Percentiles rank a stretch among this genome's conserved stretches.
Evolutionary conservation across 305 asterid genomes (phyloP).

Genomic region (Fraxinus sp.): DNA sequence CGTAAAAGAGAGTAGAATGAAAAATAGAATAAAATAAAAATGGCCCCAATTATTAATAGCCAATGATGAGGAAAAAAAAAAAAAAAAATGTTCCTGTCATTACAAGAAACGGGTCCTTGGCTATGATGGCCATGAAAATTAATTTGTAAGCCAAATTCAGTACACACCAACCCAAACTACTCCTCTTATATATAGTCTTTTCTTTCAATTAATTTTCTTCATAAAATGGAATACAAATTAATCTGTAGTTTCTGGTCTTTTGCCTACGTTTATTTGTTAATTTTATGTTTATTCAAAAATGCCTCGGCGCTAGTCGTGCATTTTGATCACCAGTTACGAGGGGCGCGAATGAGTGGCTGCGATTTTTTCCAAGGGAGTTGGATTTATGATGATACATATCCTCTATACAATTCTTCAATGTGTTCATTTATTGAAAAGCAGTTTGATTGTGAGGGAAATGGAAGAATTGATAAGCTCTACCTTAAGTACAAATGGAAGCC

Average conservation of each 20-base stretch:
- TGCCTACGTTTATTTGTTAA: constrained; percentile 8
- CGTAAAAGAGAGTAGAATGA: constrained; percentile 28
- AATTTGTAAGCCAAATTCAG: neutral
- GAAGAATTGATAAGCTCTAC: constrained; percentile 55
- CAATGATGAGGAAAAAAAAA: constrained; percentile 16
- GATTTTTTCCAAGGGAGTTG: constrained; percentile 61
- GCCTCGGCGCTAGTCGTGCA: constrained; percentile 12
- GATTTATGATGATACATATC: constrained; percentile 44
- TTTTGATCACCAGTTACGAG: constrained; percentile 16
- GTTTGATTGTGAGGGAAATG: constrained; percentile 57
- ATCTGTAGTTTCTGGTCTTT: neutral
- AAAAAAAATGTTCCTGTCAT: neutral
- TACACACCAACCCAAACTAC: neutral
- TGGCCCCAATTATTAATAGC: constrained; percentile 12
- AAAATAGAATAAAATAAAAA: neutral
- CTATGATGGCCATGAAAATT: neutral
- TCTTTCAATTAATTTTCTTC: neutral
- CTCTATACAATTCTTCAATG: constrained; percentile 42
- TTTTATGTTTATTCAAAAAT: constrained; percentile 7
- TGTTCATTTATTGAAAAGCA: constrained; percentile 60
- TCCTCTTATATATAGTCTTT: neutral
- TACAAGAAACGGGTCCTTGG: neutral
- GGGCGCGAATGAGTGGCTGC: constrained; percentile 29
- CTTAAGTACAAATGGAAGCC: constrained; percentile 22
- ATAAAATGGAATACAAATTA: constrained; percentile 28